A percentile compares a stretch with the other conserved stretches of the same genome.
Conservation (phyloP, 2,329 filamentous ascomycete genomes). For the Pestalotiopsis sp. region DNA sequence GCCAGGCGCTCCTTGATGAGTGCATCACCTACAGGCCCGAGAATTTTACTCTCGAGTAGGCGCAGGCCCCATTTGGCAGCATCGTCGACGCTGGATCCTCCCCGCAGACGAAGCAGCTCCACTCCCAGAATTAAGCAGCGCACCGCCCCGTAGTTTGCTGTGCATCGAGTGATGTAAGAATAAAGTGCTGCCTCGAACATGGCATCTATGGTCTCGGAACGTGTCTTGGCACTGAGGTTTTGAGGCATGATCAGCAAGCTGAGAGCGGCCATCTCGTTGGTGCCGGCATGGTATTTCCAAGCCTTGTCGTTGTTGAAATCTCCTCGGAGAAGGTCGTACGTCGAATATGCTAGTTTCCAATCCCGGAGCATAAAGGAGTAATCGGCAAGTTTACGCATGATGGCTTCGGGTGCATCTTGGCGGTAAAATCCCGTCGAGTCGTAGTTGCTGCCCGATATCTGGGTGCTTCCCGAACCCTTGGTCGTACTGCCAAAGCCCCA, state of each 20-base stretch:
- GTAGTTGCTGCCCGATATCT: slow-evolving; percentile 67
- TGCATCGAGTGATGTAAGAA: slow-evolving; percentile 87
- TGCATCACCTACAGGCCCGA: slow-evolving; percentile 77
- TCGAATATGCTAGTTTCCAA: slow-evolving; percentile 89
- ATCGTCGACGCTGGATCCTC: slow-evolving; percentile 80
- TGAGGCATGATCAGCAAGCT: slow-evolving; percentile 80
- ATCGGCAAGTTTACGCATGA: slow-evolving; percentile 91
- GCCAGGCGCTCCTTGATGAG: slow-evolving; percentile 86
- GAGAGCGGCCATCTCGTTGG: slow-evolving; percentile 92
- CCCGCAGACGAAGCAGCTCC: slow-evolving; percentile 81
- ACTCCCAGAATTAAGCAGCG: slow-evolving; percentile 76
- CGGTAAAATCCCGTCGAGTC: slow-evolving; percentile 81
- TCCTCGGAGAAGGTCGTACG: slow-evolving; percentile 84
- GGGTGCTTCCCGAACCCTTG: slow-evolving; percentile 60
- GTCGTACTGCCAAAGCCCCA: slow-evolving; percentile 80
- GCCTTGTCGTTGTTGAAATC: slow-evolving; percentile 97
- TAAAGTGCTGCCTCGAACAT: slow-evolving; percentile 91
- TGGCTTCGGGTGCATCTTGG: slow-evolving; percentile 82
- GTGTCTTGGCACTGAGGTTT: slow-evolving; percentile 71
- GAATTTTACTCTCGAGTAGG: slow-evolving; percentile 76
- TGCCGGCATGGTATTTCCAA: slow-evolving; percentile 92
- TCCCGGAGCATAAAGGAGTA: slow-evolving; percentile 97
- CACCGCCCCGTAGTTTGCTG: slow-evolving; percentile 76
- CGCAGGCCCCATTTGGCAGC: slow-evolving; percentile 84
- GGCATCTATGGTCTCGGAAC: slow-evolving; percentile 80